These are phyloP conservation scores for Ascochyta lentis DNA, from an alignment of 2,329 filamentous ascomycete genomes.

Conservation along the genomic window DNA sequence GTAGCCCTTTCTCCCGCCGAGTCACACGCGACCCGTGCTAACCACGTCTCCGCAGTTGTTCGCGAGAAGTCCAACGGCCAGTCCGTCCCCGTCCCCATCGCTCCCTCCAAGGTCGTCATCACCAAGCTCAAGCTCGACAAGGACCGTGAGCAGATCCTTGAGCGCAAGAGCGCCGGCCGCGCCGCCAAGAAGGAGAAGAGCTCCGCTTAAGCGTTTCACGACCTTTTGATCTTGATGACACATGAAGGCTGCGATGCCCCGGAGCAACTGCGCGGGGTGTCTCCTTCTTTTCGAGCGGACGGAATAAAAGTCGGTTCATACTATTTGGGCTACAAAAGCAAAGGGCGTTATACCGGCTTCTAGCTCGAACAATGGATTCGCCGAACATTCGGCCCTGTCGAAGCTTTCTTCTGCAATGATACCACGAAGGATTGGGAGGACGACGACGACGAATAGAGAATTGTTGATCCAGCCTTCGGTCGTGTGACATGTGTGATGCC, in stretches of 20 bases:
- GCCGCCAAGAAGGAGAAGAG: constrained; percentile 77
- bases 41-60: constrained; percentile 62
- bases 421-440: constrained; percentile 36
- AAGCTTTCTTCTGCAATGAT: constrained; percentile 42
- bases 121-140: constrained; percentile 99
- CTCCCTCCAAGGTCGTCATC: constrained; percentile 96
- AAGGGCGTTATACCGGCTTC: constrained; percentile 46
- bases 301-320: constrained; percentile 49
- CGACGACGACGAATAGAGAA: constrained; percentile 30
- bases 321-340: constrained; percentile 47
- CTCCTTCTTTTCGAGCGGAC: constrained; percentile 45
- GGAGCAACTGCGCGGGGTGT: constrained; percentile 43
- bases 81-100: constrained; percentile 91
- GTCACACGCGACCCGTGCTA: constrained; percentile 23
- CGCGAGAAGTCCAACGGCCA: constrained; percentile 98
- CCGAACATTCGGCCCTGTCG: constrained; percentile 43
- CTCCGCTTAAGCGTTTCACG: constrained; percentile 52
- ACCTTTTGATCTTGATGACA: constrained; percentile 45
- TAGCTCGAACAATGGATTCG: constrained; percentile 48
- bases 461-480: constrained; percentile 35
- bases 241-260: constrained; percentile 46
- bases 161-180: constrained; percentile 81
- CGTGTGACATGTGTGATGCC: constrained; percentile 29
- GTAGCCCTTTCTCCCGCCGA: constrained; percentile 18
- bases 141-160: constrained; percentile 87